Evolutionary conservation across 352 stramenopile species (phyloP), one percentile per base, ranked within the genome.

Genomic region (Phytophthora vignae): DNA sequence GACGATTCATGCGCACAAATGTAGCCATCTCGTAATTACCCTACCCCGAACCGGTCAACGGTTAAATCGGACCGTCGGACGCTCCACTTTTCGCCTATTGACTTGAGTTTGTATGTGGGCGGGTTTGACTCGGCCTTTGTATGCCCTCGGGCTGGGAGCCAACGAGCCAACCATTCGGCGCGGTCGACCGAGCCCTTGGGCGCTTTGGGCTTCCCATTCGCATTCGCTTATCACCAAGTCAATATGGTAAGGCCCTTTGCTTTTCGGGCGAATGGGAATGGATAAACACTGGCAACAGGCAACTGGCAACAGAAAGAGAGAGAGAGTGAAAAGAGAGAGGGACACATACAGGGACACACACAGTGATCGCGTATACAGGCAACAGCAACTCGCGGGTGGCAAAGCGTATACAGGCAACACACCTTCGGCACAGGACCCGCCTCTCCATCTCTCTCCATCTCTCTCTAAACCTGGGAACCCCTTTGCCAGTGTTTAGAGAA

Each of bases 171-270:
- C 90, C 87, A 94, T 94, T 94, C 65, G 7, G 40, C 12, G 49
- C 27, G 15, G 60, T 64, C 54, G 12, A 25, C 17, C 4, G 17
- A 46, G 50, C 56, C 69, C 64, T n/a, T 56, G 53, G 22, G 58
- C 52, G 71, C 73, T 78, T 19, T 14, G 11, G 3, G 14, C 29
- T 64, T 52, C 54, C 38, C 85, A 92, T 90, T 93, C 85, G 85
- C 87, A 93, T 94, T 94, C 85, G 85, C 87, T 86, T 88, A 90
- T 92, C 85, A 86, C 85, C 85, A 89, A 93, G 87, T 94, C 85
- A 92, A 94, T 90, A 94, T 94, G 87, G 87, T 94, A 92, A 90
- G 86, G 58, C 68, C 38, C 46, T 73, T 31, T 15, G 36, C 44
- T 14, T 49, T 67, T 60, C 42, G 19, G 56, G 69, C 49, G 12